Base-by-base conservation (phyloP, 768 basidiomycete species). In the Tephrocybe sp. region DNA sequence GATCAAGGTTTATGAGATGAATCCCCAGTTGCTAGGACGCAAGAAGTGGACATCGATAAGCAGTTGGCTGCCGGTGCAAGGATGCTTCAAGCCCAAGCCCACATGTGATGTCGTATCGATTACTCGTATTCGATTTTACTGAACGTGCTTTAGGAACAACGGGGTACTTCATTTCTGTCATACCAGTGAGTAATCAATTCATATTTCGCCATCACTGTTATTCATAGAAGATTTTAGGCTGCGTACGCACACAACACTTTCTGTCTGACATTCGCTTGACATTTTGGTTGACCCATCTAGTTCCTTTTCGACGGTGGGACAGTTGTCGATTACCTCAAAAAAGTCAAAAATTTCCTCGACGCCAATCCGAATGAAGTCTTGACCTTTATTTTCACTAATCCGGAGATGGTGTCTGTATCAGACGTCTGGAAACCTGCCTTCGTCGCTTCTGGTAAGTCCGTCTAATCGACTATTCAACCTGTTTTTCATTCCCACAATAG, bases 301-400 rank as follows among this genome's bases (percentile, higher is more conserved):
- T 19, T 59, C 9, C 70, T 83, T 5, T 83, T 80, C 50, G 78
- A 84, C 49, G 81, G 82, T 1, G 82, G 83, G 26, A 57, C 69
- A 3, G 75, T 77, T 1, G 60, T 66, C 5, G 65, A 69, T 50
- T 86, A 84, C 60, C 70, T 86, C 8, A 67, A 66, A 27, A 70
- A 56, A 11, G 80, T 86, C 60, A 79, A 78, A 55, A 67, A 70
- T 3, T 86, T 75, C 68, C 69, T 86, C 25, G 73, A 76, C 36
- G 68, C 74, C 4, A 83, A 87, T 58, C 84, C 85, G 0, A 81
- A 78, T 55, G 84, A 86, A 52, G 82, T 86, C 28, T 51, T 86
- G 46, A 83, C 84, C 0, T 65, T 86, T 44, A 68, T 87, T 36
- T 84, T 87, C 58, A 84, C 84, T 25, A 86, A 87, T 61, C 80